phyloP scores from a whole-genome alignment of 169 alveolate species.

The Plasmodium vivax region DNA sequence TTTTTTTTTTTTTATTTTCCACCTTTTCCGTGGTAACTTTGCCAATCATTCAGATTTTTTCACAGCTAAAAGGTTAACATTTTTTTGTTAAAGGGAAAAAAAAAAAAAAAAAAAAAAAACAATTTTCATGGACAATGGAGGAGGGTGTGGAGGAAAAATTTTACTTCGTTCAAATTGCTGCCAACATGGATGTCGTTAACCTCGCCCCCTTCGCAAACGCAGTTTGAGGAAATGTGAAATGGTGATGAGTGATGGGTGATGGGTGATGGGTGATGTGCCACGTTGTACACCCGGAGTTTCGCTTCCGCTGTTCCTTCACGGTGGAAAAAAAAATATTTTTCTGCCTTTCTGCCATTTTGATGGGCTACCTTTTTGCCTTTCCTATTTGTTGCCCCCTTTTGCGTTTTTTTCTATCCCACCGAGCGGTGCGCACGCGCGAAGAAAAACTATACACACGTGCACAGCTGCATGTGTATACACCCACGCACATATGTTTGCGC shows the following conservation, averaged over 20 bases:
- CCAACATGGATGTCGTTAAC: not conserved
- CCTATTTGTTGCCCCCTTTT: not conserved
- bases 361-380: not conserved
- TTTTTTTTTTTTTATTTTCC: not conserved
- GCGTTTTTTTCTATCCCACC: not conserved
- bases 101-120: not conserved
- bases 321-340: not conserved
- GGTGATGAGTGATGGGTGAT: not conserved
- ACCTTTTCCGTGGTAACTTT: not conserved
- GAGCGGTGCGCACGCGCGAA: not conserved
- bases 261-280: not conserved
- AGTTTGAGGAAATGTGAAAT: not conserved
- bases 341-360: not conserved
- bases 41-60: not conserved
- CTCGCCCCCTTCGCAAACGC: not conserved
- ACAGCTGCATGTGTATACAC: not conserved
- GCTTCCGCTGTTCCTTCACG: not conserved
- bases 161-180: not conserved
- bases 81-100: not conserved
- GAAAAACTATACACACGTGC: not conserved
- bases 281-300: not conserved
- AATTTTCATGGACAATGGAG: not conserved
- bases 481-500: not conserved
- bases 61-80: not conserved
- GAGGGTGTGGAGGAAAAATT: not conserved